These are phyloP conservation scores for Boletus sp. DNA, from an alignment of 1,284 basidiomycete genomes.

Conservation along the genomic window DNA sequence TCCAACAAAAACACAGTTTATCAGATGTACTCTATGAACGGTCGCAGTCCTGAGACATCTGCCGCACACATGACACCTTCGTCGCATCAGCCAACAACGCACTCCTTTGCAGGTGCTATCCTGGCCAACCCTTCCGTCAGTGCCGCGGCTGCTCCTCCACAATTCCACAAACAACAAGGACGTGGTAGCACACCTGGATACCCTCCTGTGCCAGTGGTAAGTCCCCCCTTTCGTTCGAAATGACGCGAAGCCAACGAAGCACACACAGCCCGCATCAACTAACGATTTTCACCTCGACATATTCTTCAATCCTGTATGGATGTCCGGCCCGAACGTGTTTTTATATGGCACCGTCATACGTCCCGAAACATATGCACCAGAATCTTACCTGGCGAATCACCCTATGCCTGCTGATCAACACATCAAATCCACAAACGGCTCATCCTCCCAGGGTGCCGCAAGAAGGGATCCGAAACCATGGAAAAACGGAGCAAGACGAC, in stretches of 20 bases:
- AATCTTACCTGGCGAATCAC: conserved; percentile 10
- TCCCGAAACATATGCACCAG: conserved; percentile 6
- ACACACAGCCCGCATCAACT: not conserved
- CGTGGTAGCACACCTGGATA: not conserved
- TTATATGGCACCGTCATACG: conserved; percentile 22
- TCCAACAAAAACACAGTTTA: not conserved
- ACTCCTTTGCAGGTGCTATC: not conserved
- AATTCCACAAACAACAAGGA: not conserved
- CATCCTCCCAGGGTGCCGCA: not conserved
- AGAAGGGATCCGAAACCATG: conserved; percentile 12
- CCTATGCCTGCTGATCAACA: not conserved
- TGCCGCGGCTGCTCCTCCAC: not conserved
- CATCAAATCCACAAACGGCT: not conserved
- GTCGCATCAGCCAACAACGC: not conserved
- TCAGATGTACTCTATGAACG: not conserved
- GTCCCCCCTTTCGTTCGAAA: not conserved
- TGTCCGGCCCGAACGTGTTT: conserved; percentile 25
- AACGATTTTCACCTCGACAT: conserved; percentile 27
- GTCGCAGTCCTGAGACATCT: not conserved
- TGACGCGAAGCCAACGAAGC: not conserved
- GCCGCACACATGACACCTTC: not conserved
- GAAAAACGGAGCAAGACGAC: conserved; percentile 32
- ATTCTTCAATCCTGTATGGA: conserved; percentile 31
- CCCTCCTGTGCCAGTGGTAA: not conserved
- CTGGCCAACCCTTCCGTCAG: not conserved